Evolutionary conservation across 495 filamentous ascomycete genomes (phyloP).

Genomic region (Aspergillus cristatus): DNA sequence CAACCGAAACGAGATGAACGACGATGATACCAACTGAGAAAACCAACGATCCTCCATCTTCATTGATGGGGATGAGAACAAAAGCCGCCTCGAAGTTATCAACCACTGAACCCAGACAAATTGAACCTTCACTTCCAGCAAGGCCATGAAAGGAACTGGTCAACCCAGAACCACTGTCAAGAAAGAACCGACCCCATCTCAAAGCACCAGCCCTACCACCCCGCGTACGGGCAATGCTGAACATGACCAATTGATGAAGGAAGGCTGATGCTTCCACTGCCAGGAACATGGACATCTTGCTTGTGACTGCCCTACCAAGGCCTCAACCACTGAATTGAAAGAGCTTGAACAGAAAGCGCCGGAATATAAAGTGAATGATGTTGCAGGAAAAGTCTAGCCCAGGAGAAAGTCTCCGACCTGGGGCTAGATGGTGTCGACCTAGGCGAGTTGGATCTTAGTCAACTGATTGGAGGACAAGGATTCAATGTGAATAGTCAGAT

Average conservation of each 20-base stretch:
- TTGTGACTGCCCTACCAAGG: not conserved
- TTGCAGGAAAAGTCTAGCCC: too few species aligned
- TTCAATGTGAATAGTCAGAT: slow-evolving; percentile 6
- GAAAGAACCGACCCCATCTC: not conserved
- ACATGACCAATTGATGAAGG: not conserved
- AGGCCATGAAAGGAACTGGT: not conserved
- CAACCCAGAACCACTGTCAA: not conserved
- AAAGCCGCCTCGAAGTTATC: not conserved
- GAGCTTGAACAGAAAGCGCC: not conserved
- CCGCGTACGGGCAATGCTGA: not conserved
- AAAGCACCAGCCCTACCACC: not conserved
- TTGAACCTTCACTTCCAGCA: not conserved
- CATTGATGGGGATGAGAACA: not conserved
- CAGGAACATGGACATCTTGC: not conserved
- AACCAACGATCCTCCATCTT: not conserved
- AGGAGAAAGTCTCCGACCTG: too few species aligned
- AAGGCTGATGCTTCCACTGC: slow-evolving; percentile 3
- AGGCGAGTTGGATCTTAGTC: not conserved
- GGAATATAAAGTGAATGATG: not conserved
- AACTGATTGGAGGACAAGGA: slow-evolving; percentile 4
- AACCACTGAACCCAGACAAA: not conserved
- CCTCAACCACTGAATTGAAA: not conserved
- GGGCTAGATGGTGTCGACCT: not conserved
- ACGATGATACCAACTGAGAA: too few species aligned
- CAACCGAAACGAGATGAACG: too few species aligned